phyloP scores from a whole-genome alignment of 768 basidiomycete genomes.

The Boletus tomentosulus region DNA sequence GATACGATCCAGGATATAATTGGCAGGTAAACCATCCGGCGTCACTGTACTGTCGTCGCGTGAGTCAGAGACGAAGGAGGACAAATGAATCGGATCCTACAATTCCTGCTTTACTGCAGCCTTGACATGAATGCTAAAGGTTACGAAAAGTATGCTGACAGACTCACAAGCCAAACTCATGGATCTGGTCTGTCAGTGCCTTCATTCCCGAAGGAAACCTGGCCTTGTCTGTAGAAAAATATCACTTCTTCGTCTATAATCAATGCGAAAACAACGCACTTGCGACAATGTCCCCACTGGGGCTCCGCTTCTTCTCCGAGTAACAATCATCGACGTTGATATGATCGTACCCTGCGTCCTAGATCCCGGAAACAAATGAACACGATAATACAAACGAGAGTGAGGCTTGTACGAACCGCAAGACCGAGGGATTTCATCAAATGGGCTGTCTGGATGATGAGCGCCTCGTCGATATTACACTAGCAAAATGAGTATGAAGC shows the following conservation, averaged over 20 bases:
- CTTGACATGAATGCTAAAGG: background rate
- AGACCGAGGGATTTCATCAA: slow-evolving; percentile 52
- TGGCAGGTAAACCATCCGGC: slow-evolving; percentile 68
- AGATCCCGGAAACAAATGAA: background rate
- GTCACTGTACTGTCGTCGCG: slow-evolving; percentile 51
- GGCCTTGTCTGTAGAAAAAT: slow-evolving; percentile 35
- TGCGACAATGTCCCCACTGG: slow-evolving; percentile 52
- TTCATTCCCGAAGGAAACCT: slow-evolving; percentile 60
- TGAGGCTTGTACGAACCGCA: slow-evolving; percentile 31
- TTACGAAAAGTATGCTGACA: background rate
- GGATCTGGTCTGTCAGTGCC: slow-evolving; percentile 50
- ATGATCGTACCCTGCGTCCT: slow-evolving; percentile 57
- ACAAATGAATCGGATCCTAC: slow-evolving; percentile 34
- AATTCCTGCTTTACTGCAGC: slow-evolving; percentile 54
- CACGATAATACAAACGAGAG: background rate
- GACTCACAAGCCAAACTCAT: slow-evolving; percentile 53
- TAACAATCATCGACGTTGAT: slow-evolving; percentile 67
- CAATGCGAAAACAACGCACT: slow-evolving; percentile 28
- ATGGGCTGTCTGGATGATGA: slow-evolving; percentile 46
- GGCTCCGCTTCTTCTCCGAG: slow-evolving; percentile 51
- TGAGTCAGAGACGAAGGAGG: slow-evolving; percentile 2
- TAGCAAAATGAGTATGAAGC: slow-evolving; percentile 18
- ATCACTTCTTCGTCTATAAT: background rate
- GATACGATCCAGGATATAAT: slow-evolving; percentile 60
- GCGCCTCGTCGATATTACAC: slow-evolving; percentile 56